Evolutionary conservation across 2,329 filamentous ascomycete genomes (phyloP).

Genomic region (Periconia sp.): DNA sequence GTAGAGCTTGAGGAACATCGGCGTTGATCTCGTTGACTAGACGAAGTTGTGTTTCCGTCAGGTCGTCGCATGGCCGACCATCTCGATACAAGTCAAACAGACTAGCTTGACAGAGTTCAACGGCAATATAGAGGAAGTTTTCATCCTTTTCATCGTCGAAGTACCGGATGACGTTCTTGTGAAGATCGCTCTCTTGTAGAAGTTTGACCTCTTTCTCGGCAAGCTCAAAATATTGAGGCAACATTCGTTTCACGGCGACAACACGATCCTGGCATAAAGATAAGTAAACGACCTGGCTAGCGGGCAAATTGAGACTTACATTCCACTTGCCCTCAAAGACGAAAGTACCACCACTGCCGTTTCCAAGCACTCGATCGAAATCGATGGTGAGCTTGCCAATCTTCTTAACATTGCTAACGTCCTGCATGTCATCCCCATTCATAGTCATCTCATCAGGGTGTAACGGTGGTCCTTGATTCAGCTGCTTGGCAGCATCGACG

Average conservation of each 20-base stretch:
- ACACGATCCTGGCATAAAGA: conserved; percentile 69
- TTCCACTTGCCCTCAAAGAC: conserved; percentile 96
- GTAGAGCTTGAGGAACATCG: conserved; percentile 79
- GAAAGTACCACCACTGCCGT: conserved; percentile 95
- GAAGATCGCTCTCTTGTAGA: conserved; percentile 90
- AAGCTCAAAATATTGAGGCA: conserved; percentile 94
- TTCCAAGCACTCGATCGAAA: conserved; percentile 66
- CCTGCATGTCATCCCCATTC: conserved; percentile 53
- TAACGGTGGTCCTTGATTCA: conserved; percentile 36
- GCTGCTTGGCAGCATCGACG: conserved; percentile 48
- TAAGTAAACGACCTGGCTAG: no score
- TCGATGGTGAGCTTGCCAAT: conserved; percentile 67
- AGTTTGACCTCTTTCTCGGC: conserved; percentile 92
- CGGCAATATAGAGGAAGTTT: conserved; percentile 92
- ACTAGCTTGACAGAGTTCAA: conserved; percentile 93
- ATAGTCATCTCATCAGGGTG: conserved; percentile 49
- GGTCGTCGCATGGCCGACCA: conserved; percentile 49
- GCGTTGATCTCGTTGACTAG: conserved; percentile 75
- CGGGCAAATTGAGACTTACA: conserved; percentile 26
- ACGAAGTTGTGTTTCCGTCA: conserved; percentile 67
- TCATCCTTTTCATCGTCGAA: conserved; percentile 88
- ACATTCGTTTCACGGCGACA: conserved; percentile 95
- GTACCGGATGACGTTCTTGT: conserved; percentile 96
- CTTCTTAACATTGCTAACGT: conserved; percentile 57
- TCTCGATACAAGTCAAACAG: conserved; percentile 89